Evolutionary conservation across 2,329 filamentous ascomycete species (phyloP), one percentile per base, ranked within the genome.

Genomic region (Talaromyces sp.): DNA sequence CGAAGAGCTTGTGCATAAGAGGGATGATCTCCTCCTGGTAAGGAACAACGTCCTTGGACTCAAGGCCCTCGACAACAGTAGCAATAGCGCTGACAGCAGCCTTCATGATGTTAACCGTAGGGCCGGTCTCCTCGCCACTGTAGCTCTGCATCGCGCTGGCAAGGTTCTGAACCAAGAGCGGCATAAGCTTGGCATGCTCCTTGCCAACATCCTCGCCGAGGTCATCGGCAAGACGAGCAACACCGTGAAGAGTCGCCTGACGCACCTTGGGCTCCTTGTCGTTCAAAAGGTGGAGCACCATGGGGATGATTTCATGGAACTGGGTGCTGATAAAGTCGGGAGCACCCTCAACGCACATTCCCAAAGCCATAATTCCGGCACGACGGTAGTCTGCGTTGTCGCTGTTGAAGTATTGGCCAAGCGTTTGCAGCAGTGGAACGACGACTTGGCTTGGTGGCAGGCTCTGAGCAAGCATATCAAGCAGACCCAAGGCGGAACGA

Each of bases 241-340:
- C 87, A 62, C 92, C 90, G 65, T 96, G 89, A 53, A 98, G 82
- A 25, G 95, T 89, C 56, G 93, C 92, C 74, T 92, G 90, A 63
- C 95, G 88, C 62, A 99, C 95, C 69, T 88, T 87, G 67, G 87
- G 83, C 67, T 96, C 90, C n/a, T 85, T 81, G 72, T 99, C 95
- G 72, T 92, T 76, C 44, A 99, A 85, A 9, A 98, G 84, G 70
- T 86, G 87, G 62, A 97, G 83, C 62, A 98, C 87, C 68, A 91
- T 83, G 55, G 95, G 95, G 74, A 98, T 86, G 67, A 98, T 89
- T 66, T 89, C 85, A 71, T 89, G 84, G 65, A 98, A 85, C 78
- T 99, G 95, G 22, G 93, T 96, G 65, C 91, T 92, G 71, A 98
- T 92, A 78, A 98, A 99, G 76, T 99, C 95, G 17, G 95, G 95